Percentiles rank a stretch among this genome's conserved stretches.
Evolutionary conservation across 441 rosid species (phyloP).

Genomic region (Theobroma grandiflorum): DNA sequence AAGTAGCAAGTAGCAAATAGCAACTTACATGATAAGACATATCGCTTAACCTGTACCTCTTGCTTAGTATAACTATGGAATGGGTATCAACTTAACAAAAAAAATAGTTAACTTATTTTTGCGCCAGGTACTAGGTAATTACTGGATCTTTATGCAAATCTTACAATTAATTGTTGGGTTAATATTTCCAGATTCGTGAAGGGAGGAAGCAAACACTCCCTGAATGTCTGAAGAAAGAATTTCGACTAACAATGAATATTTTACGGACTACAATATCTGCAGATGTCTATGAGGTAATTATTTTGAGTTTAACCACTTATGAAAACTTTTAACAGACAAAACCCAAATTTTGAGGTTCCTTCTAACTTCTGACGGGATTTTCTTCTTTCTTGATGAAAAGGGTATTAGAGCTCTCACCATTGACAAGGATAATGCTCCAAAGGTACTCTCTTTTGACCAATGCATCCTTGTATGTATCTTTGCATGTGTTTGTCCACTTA

Average conservation of each 20-base stretch:
- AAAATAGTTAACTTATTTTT: background rate
- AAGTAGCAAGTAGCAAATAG: background rate
- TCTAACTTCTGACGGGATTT: slow-evolving; percentile 13
- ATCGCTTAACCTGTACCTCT: background rate
- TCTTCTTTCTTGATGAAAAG: slow-evolving; percentile 40
- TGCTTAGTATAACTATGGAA: background rate
- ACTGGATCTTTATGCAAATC: background rate
- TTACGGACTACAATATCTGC: slow-evolving; percentile 68
- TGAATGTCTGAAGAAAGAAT: slow-evolving; percentile 86
- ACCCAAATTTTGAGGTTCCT: background rate
- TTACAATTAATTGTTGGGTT: background rate
- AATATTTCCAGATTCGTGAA: slow-evolving; percentile 70
- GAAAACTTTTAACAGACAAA: background rate
- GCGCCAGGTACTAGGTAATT: background rate
- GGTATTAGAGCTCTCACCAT: slow-evolving; percentile 90
- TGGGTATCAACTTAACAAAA: background rate
- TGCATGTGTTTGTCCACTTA: background rate
- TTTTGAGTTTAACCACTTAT: slow-evolving; percentile 7
- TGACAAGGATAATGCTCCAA: slow-evolving; percentile 93
- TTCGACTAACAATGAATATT: slow-evolving; percentile 73
- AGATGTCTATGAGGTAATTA: slow-evolving; percentile 84
- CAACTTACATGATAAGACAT: background rate
- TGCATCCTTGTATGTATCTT: slow-evolving; percentile 5
- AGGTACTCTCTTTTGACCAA: slow-evolving; percentile 50
- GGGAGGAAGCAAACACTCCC: slow-evolving; percentile 72